Evolutionary conservation across 2,329 filamentous ascomycete species (phyloP).

Genomic region (Cadophora gregata): DNA sequence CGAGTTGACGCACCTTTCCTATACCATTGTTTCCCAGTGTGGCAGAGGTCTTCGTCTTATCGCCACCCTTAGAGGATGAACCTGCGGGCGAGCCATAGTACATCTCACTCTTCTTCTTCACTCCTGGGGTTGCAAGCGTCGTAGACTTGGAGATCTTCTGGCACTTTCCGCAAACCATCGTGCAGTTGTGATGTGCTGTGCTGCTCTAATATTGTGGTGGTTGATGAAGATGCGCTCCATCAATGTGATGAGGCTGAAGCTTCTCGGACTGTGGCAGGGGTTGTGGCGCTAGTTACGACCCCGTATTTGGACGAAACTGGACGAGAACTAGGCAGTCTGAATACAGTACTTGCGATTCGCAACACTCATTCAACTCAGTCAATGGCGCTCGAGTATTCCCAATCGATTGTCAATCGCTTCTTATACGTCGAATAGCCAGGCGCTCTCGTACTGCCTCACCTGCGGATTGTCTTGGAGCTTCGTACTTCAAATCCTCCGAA

Average conservation of each 20-base stretch:
- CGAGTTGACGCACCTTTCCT: constrained; percentile 55
- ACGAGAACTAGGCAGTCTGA: constrained; percentile 8
- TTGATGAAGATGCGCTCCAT: constrained; percentile 16
- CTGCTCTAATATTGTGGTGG: constrained; percentile 25
- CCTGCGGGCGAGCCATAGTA: constrained; percentile 63
- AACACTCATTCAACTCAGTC: constrained; percentile 12
- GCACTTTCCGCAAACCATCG: constrained; percentile 70
- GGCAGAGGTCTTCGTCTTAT: constrained; percentile 53
- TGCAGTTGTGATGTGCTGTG: constrained; percentile 26
- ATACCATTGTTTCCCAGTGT: constrained; percentile 64
- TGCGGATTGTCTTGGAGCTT: constrained; percentile 24
- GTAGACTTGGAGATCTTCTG: constrained; percentile 65
- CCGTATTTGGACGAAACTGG: not conserved
- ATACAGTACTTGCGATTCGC: constrained; percentile 3
- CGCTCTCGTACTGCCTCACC: constrained; percentile 12
- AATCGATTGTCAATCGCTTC: constrained; percentile 3
- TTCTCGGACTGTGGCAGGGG: constrained; percentile 9
- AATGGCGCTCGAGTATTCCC: constrained; percentile 28
- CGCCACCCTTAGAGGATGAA: constrained; percentile 46
- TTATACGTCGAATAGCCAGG: constrained; percentile 8
- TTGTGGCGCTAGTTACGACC: constrained; percentile 15
- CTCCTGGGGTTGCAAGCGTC: constrained; percentile 65
- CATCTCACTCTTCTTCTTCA: constrained; percentile 72
- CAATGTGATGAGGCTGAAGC: constrained; percentile 17
- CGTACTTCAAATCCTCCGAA: constrained; percentile 28